Base-by-base conservation (phyloP, 2,329 filamentous ascomycete species). In the Xylaria sp. region DNA sequence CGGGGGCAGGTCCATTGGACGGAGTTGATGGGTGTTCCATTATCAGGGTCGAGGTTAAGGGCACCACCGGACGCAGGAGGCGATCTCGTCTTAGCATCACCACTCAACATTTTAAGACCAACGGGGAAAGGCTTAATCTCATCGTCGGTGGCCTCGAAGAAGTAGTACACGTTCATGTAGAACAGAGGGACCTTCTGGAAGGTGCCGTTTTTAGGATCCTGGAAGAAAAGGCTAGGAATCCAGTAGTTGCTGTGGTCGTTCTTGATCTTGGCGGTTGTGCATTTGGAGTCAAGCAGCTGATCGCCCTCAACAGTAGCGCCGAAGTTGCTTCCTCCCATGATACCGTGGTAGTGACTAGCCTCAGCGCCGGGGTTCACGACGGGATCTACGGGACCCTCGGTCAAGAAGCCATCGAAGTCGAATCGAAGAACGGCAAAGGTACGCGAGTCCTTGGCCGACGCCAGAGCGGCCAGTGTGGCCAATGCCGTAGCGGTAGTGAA, bases 141-240 rank as follows among this genome's bases (percentile, higher is more conserved):
- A 74, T 93, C 90, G 71, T 90, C 85, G 73, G 88, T 88, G 52
- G 82, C 75, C 73, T 91, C 88, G 78, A 91, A 90, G 80, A 91
- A 90, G 82, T 95, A 94, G 83, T 96, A 96, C 70, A 88, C 87
- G 76, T 90, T 90, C 87, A 91, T 90, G 78, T 93, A 93, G 75
- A 91, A 90, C 70, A 92, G 82, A 54, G 89, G 84, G 20, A 94
- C 92, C 43, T 86, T 84, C 79, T 90, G 87, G 73, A 93, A 88
- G 61, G 85, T 86, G 58, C 87, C 87, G 72, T 90, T 88, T 73
- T 86, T 82, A 75, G 88, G 85, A 72, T 91, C 86, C 73, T 85
- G 82, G 80, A 91, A 94, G 81, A 90, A 94, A 2, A 94, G 82
- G 33, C 84, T 83, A 1, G 92, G 92, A 65, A 90, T 89, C 92